phyloP scores from a whole-genome alignment of 2,329 filamentous ascomycete species.

The Calonectria ilicicola region DNA sequence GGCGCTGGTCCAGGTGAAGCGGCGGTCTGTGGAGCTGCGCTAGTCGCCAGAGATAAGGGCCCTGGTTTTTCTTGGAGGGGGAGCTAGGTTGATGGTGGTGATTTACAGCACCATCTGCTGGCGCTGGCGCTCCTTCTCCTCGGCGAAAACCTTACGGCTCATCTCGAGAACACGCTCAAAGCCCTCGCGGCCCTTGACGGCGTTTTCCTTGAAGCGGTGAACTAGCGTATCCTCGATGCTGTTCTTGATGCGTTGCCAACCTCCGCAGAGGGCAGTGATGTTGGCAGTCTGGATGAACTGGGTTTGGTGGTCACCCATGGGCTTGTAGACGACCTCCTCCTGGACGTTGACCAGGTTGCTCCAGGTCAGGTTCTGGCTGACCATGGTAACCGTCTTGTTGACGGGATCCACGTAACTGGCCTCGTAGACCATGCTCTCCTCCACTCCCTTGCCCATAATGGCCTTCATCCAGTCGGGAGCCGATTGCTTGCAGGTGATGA shows the following conservation, averaged over 20 bases:
- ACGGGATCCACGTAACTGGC: conserved; percentile 92
- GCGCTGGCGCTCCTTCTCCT: conserved; percentile 77
- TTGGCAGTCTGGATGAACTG: conserved; percentile 90
- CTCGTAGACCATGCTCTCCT: conserved; percentile 92
- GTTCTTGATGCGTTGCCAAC: conserved; percentile 97
- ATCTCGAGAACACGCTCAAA: conserved; percentile 96
- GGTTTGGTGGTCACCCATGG: conserved; percentile 70
- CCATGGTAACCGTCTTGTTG: conserved; percentile 92
- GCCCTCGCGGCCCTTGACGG: conserved; percentile 88
- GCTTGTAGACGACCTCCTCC: conserved; percentile 91
- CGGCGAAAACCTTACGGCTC: conserved; percentile 90
- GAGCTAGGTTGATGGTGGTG: not conserved
- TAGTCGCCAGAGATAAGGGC: not conserved
- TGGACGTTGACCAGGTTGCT: conserved; percentile 90
- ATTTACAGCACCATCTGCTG: conserved; percentile 38
- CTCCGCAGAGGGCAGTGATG: conserved; percentile 93
- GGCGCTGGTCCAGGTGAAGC: not conserved
- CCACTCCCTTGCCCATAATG: conserved; percentile 78
- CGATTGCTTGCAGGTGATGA: conserved; percentile 71
- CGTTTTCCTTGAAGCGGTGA: conserved; percentile 91
- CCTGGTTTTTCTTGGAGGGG: not conserved
- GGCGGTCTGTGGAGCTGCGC: conserved; percentile 20
- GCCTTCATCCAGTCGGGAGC: conserved; percentile 85
- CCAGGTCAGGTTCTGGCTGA: conserved; percentile 94
- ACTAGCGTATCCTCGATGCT: conserved; percentile 94